Conservation (phyloP, 345 rosid genomes). For the Cochlearia excelsa region DNA sequence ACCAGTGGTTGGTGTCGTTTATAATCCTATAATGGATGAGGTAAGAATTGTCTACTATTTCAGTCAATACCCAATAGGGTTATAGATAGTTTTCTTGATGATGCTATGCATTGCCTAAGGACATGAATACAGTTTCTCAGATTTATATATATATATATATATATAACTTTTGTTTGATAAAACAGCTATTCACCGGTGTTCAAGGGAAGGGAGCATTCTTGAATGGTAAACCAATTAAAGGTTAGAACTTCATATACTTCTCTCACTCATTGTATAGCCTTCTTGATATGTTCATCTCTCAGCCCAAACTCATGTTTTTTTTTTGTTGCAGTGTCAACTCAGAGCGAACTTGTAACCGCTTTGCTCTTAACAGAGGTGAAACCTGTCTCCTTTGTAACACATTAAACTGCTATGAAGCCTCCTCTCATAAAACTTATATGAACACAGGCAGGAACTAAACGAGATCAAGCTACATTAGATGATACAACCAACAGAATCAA, state of each 20-base stretch:
- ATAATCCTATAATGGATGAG: constrained; percentile 91
- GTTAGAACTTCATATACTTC: constrained; percentile 30
- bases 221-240: constrained; percentile 79
- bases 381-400: constrained; percentile 14
- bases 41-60: constrained; percentile 30
- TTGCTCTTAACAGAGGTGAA: constrained; percentile 88
- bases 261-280: neutral
- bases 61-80: neutral
- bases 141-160: neutral
- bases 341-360: constrained; percentile 67
- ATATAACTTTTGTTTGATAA: neutral
- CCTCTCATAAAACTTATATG: constrained; percentile 7
- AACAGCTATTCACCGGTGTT: constrained; percentile 76
- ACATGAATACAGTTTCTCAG: too few species aligned
- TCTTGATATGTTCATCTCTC: neutral
- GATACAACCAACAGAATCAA: constrained; percentile 73
- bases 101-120: too few species aligned
- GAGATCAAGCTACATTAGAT: constrained; percentile 71
- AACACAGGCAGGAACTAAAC: constrained; percentile 71
- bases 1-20: constrained; percentile 87
- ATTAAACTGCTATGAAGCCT: neutral
- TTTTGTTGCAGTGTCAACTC: constrained; percentile 61
- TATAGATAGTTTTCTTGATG: constrained; percentile 10
- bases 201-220: constrained; percentile 77
- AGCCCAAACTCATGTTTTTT: neutral